These are phyloP conservation scores for Actinidia arguta DNA, from an alignment of 179 eudicot genomes.

Conservation along the genomic window DNA sequence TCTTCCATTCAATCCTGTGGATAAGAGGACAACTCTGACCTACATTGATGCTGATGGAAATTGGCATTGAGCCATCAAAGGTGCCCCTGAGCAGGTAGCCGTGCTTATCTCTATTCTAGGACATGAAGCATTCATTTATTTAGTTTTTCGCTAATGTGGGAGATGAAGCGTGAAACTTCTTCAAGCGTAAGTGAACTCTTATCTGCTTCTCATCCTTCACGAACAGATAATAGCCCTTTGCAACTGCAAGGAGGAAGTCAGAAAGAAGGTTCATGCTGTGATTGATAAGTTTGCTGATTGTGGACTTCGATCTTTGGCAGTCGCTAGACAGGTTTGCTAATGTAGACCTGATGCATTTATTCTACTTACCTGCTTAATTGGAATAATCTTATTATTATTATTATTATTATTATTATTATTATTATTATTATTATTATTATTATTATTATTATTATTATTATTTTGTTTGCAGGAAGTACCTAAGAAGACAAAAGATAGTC, in stretches of 20 bases:
- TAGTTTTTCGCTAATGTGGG: no score
- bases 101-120: neutral
- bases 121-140: no score
- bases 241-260: conserved; percentile 63
- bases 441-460: no score
- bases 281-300: conserved; percentile 80
- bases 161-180: neutral
- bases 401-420: no score
- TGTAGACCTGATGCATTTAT: neutral
- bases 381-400: neutral
- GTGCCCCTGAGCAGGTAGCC: conserved; percentile 87
- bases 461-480: conserved; percentile 84
- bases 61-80: conserved; percentile 83
- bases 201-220: neutral
- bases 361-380: neutral
- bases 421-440: no score
- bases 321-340: conserved; percentile 65
- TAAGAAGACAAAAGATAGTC: conserved; percentile 67
- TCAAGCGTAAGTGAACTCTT: neutral
- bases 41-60: conserved; percentile 63
- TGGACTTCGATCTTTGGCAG: conserved; percentile 77
- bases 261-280: conserved; percentile 64
- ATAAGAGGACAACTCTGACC: conserved; percentile 83
- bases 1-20: conserved; percentile 85
- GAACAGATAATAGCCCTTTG: conserved; percentile 68